Base-by-base conservation (phyloP, 2,329 filamentous ascomycete species). In the Colletotrichum sublineola region DNA sequence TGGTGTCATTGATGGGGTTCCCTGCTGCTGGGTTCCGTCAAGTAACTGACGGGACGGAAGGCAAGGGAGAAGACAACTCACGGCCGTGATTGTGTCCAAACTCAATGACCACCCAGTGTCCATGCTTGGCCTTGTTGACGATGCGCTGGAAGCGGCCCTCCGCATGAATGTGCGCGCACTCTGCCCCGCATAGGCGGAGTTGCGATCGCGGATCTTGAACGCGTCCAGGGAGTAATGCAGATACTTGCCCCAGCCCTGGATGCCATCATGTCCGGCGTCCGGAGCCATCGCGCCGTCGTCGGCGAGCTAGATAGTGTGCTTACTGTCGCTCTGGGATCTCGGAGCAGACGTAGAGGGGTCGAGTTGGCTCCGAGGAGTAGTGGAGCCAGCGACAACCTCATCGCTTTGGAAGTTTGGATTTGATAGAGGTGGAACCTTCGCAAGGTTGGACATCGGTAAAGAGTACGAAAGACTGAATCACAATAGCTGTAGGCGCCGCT, bases 31-130 rank as follows among this genome's bases (percentile, higher is more conserved):
- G 5, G 0, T 0, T 6, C 4, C 5, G 42, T 68, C 33, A 67
- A 9, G 56, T 9, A 50, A 9, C 14, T 14, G 1, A 20, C 3
- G 3, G 2, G 12, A 11, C 1, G 38, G 1, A 1, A n/a, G 18
- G 20, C 8, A 12, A 15, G n/a, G 15, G 15, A 4, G 29, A 0
- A 46, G 31, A 89, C n/a, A 61, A 71, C 68, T 4, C n/a, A 68
- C 68, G 68, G n/a, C 91, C 91, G 75, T 93, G 92, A 75, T 94
- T 94, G 83, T 93, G 91, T 0, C 92, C 91, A 76, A 93, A 92
- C 75, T 93, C 91, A 65, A 93, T 92, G 60, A 93, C 84, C 0
- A 93, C 90, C 79, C 89, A 91, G 79, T 93, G 91, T 42, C 89
- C 90, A 1, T 83, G 68, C 76, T 86, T 75, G 29, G 92, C 83